phyloP scores from a whole-genome alignment of 306 rosid genomes.

The Echinosophora koreensis region DNA sequence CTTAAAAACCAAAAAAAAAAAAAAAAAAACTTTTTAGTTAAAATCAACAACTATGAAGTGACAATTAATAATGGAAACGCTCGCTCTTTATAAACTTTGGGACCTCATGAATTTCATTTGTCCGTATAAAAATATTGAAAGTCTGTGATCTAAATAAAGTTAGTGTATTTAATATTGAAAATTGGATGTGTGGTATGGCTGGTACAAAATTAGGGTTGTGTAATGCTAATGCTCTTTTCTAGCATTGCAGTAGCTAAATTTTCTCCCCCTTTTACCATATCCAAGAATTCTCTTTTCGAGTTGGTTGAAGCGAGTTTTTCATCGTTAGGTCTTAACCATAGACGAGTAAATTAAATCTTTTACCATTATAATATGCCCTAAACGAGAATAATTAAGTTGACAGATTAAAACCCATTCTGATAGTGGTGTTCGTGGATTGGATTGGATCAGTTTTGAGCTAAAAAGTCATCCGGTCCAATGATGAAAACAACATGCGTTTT shows the following conservation, averaged over 20 bases:
- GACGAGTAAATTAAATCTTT: not conserved
- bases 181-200: not conserved
- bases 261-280: not conserved
- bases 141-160: not conserved
- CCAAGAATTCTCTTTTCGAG: too few relatives aligned
- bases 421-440: too few relatives aligned
- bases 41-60: not conserved
- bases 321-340: not conserved
- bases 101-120: not conserved
- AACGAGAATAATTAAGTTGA: conserved; percentile 24
- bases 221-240: conserved; percentile 7
- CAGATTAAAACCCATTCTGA: too few relatives aligned
- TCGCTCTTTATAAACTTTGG: not conserved
- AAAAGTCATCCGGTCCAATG: too few relatives aligned
- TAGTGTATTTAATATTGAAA: not conserved
- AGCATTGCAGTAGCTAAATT: not conserved
- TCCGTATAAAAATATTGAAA: not conserved
- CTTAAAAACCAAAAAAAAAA: not conserved
- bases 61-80: not conserved
- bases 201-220: not conserved
- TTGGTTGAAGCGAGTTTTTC: too few relatives aligned
- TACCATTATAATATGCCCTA: not conserved
- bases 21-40: not conserved
- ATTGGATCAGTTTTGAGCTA: too few relatives aligned
- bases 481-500: too few relatives aligned